These are phyloP conservation scores for Mucor mucedo DNA, from an alignment of 371 early-diverging fungal genomes.

Conservation along the genomic window DNA sequence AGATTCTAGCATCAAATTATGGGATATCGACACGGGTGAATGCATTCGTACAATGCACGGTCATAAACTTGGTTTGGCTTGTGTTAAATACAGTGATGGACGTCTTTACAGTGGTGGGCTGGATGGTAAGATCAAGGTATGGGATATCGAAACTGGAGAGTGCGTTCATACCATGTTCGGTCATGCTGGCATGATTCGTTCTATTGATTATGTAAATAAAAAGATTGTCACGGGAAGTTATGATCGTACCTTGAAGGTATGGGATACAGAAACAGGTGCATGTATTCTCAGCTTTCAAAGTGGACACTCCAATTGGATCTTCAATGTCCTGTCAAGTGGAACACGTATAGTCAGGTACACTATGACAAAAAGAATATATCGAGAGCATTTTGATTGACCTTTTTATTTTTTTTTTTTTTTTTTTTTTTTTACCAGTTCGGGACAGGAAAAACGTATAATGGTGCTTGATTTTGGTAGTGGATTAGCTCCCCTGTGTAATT, in stretches of 20 bases:
- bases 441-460: constrained; percentile 75
- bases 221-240: constrained; percentile 65
- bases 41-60: constrained; percentile 71
- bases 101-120: constrained; percentile 90
- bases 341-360: constrained; percentile 73
- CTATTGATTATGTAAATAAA: constrained; percentile 74
- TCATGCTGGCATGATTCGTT: constrained; percentile 93
- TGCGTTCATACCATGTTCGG: constrained; percentile 76
- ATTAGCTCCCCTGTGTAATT: constrained; percentile 14
- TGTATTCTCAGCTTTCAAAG: constrained; percentile 66
- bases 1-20: constrained; percentile 84
- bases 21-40: constrained; percentile 78
- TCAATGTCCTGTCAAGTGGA: constrained; percentile 83
- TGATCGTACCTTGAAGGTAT: constrained; percentile 95
- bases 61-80: constrained; percentile 88
- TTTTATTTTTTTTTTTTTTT: too few species aligned
- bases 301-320: constrained; percentile 92
- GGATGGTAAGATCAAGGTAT: constrained; percentile 91
- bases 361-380: not conserved
- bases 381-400: too few species aligned
- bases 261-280: constrained; percentile 68
- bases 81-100: constrained; percentile 88
- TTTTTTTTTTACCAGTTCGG: constrained; percentile 27
- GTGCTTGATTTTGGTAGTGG: constrained; percentile 75
- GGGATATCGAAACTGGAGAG: constrained; percentile 88